Conservation (phyloP, 2,329 filamentous ascomycete genomes). For the Fragosphaeria purpurea region DNA sequence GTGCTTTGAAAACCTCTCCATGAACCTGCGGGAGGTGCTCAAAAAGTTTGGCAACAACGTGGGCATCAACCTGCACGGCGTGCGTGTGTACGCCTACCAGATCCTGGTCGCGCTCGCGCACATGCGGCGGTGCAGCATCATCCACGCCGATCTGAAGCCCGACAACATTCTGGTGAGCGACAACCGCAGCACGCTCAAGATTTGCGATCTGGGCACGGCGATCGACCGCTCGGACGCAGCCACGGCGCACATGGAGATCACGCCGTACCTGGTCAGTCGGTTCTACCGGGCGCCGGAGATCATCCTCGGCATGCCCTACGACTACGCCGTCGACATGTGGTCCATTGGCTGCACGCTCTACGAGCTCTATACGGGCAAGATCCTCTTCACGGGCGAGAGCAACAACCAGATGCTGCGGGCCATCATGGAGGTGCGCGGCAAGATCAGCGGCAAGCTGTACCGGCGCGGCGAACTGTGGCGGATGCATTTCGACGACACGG, state of each 20-base stretch:
- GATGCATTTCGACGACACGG: conserved; percentile 73
- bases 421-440: conserved; percentile 93
- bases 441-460: conserved; percentile 80
- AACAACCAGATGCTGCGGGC: conserved; percentile 98
- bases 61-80: conserved; percentile 80
- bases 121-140: conserved; percentile 82
- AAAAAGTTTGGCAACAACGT: conserved; percentile 94
- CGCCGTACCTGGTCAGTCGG: conserved; percentile 88
- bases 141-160: conserved; percentile 93
- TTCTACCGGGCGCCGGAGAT: conserved; percentile 97
- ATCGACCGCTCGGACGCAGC: conserved; percentile 73
- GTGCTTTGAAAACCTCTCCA: conserved; percentile 88
- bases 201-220: conserved; percentile 94
- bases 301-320: conserved; percentile 91
- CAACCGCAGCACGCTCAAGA: conserved; percentile 73
- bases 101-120: conserved; percentile 85
- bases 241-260: conserved; percentile 69
- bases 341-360: conserved; percentile 95
- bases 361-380: conserved; percentile 95
- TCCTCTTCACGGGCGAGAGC: conserved; percentile 85
- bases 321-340: conserved; percentile 94
- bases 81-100: conserved; percentile 83
- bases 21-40: conserved; percentile 87
- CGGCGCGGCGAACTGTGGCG: conserved; percentile 68
- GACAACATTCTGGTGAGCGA: conserved; percentile 95